These are phyloP conservation scores for Aspergillus viridinutans DNA, from an alignment of 2,329 filamentous ascomycete genomes.

Conservation along the genomic window DNA sequence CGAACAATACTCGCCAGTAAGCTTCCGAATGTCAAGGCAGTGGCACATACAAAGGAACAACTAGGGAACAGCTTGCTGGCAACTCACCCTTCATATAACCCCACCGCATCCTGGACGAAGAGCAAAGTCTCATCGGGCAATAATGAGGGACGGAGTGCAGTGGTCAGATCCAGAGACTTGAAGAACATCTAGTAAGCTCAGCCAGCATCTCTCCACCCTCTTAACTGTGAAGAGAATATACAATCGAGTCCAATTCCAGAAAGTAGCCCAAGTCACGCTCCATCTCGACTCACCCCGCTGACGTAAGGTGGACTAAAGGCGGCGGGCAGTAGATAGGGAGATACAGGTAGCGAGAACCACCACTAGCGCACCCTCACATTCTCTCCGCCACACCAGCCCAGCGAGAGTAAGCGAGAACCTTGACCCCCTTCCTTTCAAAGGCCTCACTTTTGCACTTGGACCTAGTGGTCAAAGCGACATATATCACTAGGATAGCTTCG, in stretches of 20 bases:
- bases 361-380: background rate
- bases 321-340: background rate
- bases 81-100: slow-evolving; percentile 90
- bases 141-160: slow-evolving; percentile 87
- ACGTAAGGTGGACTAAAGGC: background rate
- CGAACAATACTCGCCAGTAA: slow-evolving; percentile 14
- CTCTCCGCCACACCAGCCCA: background rate
- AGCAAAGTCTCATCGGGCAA: slow-evolving; percentile 90
- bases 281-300: background rate
- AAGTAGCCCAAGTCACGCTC: background rate
- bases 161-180: slow-evolving; percentile 91
- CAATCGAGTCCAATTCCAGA: background rate
- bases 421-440: background rate
- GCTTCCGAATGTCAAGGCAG: slow-evolving; percentile 7
- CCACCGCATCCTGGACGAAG: slow-evolving; percentile 96
- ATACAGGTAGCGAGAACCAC: background rate
- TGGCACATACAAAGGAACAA: background rate
- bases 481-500: background rate
- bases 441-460: background rate
- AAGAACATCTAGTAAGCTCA: slow-evolving; percentile 80
- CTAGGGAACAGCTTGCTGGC: slow-evolving; percentile 7
- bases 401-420: background rate
- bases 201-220: slow-evolving; percentile 18
- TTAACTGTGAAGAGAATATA: slow-evolving; percentile 9
- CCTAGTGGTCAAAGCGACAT: background rate